Conservation (phyloP, 2,329 filamentous ascomycete genomes). For the Thelonectria rubi region DNA sequence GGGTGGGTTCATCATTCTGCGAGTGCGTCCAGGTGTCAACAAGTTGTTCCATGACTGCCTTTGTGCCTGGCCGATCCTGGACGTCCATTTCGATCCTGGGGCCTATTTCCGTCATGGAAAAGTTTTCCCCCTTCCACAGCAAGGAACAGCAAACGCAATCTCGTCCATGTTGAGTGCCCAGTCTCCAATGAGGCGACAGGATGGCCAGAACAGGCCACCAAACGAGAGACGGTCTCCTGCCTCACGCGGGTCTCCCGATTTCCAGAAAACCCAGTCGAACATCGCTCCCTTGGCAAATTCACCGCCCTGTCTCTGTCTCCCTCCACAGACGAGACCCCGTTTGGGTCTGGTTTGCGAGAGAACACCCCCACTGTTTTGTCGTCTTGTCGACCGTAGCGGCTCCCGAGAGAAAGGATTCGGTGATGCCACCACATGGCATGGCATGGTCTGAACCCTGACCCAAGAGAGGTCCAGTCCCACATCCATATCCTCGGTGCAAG, state of each 20-base stretch:
- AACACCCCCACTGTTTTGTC: constrained; percentile 35
- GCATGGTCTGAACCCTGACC: constrained; percentile 24
- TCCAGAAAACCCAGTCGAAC: constrained; percentile 38
- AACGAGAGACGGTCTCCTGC: constrained; percentile 17
- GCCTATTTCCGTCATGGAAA: constrained; percentile 12
- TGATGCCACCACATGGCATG: constrained; percentile 33
- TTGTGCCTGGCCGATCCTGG: constrained; percentile 10
- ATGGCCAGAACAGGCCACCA: constrained; percentile 31
- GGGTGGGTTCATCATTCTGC: constrained; percentile 26
- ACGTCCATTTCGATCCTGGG: constrained; percentile 11
- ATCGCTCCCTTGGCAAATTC: constrained; percentile 18
- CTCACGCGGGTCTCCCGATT: constrained; percentile 29
- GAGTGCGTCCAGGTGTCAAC: constrained; percentile 16
- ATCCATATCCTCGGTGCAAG: constrained; percentile 33
- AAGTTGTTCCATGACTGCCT: constrained; percentile 21
- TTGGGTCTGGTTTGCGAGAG: constrained; percentile 25
- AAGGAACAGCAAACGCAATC: constrained; percentile 14
- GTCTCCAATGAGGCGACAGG: constrained; percentile 28
- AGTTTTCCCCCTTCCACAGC: constrained; percentile 3
- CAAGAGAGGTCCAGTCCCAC: constrained; percentile 24
- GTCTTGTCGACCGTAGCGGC: constrained; percentile 20
- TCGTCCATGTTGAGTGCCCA: constrained; percentile 19
- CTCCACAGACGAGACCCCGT: constrained; percentile 18
- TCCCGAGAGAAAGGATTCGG: constrained; percentile 21
- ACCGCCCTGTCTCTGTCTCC: constrained; percentile 26